Base-by-base conservation (phyloP, 2,329 filamentous ascomycete species). In the Penicillium sp. region DNA sequence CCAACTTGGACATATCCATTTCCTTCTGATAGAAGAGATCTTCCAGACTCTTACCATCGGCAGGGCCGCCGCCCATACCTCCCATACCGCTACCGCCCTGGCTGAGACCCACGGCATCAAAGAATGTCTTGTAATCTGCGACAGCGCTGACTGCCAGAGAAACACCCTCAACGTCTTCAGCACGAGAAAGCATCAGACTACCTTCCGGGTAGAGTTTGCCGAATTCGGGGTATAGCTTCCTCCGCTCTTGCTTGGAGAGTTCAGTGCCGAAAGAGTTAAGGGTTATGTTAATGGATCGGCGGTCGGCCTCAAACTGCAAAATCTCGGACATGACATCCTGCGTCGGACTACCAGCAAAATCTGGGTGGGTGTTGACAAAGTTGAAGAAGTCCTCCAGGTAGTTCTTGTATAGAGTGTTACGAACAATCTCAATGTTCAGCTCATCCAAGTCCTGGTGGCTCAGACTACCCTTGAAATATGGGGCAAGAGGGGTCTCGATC, bases 11-110 rank as follows among this genome's bases (percentile, higher is more conserved):
- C 60, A 97, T 89, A 74, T 99, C 92, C 94, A 97, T 97, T 79
- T 99, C 94, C 79, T 96, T 97, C 75, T 97, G 91, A 74, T 99
- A 99, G 78, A 99, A 99, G 80, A 99, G 82, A 71, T 99, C 94
- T 73, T 99, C 94, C 66, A 99, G 76, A 67, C 92, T 97, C 79
- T 90, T 92, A 45, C 90, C 89, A 64, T 96, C 92, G 14, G 59
- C 55, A 2, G 85, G 81, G 23, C 88, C 87, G n/a, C 84, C 81
- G 31, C 91, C 91, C 56, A 90, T 96, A 42, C 91, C 91, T 26
- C 91, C 84, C 3, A 89, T 29, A 29, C 87, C 81, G 1, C 87
- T 86, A 33, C 89, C 87, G 29, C 87, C 86, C 42, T 92, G 84
- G 34, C 89, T 91, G 65, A 90, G 77, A 29, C 87, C 87, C n/a